A percentile compares a stretch with the other conserved stretches of the same genome.
Conservation (phyloP, 352 stramenopile species). For the Phytopythium montanum region DNA sequence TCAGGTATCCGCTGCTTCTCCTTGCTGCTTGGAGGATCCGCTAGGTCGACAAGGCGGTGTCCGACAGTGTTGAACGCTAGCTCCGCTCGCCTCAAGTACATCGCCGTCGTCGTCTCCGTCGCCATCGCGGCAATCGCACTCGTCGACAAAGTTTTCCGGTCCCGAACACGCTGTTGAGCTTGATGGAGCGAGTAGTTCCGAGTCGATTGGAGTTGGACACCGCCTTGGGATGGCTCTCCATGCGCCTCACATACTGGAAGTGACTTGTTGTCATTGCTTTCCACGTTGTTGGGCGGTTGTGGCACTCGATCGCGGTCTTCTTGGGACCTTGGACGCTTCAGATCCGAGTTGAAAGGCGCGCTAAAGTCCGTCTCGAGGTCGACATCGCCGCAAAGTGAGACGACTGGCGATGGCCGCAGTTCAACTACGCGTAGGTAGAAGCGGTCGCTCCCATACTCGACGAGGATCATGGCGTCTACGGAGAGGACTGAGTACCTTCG, state of each 20-base stretch:
- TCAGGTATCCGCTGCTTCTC: background rate
- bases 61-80: slow-evolving; percentile 18
- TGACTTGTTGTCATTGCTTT: background rate
- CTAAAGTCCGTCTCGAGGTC: slow-evolving; percentile 62
- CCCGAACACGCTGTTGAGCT: slow-evolving; percentile 19
- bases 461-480: slow-evolving; percentile 42
- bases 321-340: slow-evolving; percentile 14
- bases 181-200: background rate
- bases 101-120: slow-evolving; percentile 1
- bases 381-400: slow-evolving; percentile 64
- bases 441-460: slow-evolving; percentile 39
- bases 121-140: slow-evolving; percentile 8
- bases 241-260: too few species aligned
- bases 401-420: slow-evolving; percentile 35
- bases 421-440: slow-evolving; percentile 51
- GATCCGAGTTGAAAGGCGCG: slow-evolving; percentile 21
- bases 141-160: slow-evolving; percentile 11
- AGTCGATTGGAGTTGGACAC: background rate
- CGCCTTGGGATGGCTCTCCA: background rate
- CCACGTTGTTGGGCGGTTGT: background rate
- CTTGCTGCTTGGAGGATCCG: background rate
- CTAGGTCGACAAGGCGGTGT: slow-evolving; percentile 14
- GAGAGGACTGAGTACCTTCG: slow-evolving; percentile 56
- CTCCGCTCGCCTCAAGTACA: slow-evolving; percentile 18
- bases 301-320: background rate